Conservation (phyloP, 805 yeast genomes). For the Danielia oregonensis region DNA sequence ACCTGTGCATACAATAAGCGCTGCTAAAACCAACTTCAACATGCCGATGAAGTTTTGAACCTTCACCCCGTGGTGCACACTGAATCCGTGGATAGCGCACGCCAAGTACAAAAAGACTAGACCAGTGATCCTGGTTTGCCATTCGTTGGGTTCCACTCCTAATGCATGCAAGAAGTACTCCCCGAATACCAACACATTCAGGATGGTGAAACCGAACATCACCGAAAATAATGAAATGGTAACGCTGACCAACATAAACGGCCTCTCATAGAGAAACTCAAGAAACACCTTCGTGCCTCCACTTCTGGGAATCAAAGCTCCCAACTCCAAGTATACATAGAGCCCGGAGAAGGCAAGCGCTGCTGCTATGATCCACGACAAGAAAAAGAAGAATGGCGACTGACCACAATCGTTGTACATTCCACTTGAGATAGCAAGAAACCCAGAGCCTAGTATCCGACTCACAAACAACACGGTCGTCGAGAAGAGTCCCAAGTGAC, state of each 20-base stretch:
- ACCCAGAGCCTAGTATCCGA: constrained; percentile 74
- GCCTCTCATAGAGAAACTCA: constrained; percentile 62
- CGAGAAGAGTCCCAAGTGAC: constrained; percentile 68
- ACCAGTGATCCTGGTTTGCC: constrained; percentile 31
- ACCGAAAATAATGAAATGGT: constrained; percentile 47
- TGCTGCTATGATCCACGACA: constrained; percentile 63
- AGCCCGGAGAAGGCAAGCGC: constrained; percentile 63
- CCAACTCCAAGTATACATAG: constrained; percentile 64
- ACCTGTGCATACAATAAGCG: constrained; percentile 55
- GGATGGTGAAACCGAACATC: constrained; percentile 51
- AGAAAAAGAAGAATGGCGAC: constrained; percentile 55
- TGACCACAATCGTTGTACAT: constrained; percentile 68
- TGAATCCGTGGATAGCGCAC: constrained; percentile 50
- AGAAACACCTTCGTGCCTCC: constrained; percentile 76
- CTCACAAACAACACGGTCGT: constrained; percentile 62
- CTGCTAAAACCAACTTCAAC: constrained; percentile 53
- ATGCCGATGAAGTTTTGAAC: constrained; percentile 63
- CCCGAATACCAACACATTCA: constrained; percentile 59
- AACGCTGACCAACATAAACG: constrained; percentile 52
- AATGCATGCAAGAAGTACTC: constrained; percentile 50
- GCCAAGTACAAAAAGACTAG: constrained; percentile 25
- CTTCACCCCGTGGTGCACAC: constrained; percentile 55
- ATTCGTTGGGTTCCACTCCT: constrained; percentile 37
- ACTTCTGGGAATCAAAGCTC: constrained; percentile 65
- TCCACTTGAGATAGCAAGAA: constrained; percentile 68